Percentiles rank a stretch among this genome's conserved stretches.
Evolutionary conservation across 1,284 basidiomycete genomes (phyloP).

Genomic region (Trametes sp.): DNA sequence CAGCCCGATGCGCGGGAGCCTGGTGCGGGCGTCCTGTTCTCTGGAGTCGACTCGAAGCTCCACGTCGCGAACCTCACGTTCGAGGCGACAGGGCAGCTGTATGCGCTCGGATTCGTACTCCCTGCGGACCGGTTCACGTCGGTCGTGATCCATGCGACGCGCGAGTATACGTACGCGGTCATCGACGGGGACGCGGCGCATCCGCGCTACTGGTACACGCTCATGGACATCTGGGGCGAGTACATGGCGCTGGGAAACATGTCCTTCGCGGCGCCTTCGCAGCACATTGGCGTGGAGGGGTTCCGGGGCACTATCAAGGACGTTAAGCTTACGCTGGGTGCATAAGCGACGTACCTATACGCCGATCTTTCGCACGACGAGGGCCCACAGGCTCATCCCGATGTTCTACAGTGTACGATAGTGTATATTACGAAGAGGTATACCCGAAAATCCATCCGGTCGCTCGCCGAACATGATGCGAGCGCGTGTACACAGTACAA

Average conservation of each 20-base stretch:
- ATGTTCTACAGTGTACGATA: neutral
- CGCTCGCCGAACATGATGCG: no score
- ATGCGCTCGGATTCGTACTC: constrained; percentile 44
- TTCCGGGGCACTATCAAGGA: constrained; percentile 39
- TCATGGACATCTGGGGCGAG: constrained; percentile 50
- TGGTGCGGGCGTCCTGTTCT: constrained; percentile 42
- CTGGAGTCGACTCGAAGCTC: constrained; percentile 47
- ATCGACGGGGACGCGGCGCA: constrained; percentile 37
- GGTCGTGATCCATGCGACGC: constrained; percentile 48
- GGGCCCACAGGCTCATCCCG: no score
- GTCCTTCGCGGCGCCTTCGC: constrained; percentile 54
- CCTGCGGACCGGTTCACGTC: constrained; percentile 41
- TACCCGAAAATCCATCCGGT: no score
- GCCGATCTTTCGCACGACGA: neutral
- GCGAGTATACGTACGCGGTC: constrained; percentile 46
- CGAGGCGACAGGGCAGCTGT: constrained; percentile 47
- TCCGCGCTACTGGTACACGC: constrained; percentile 46
- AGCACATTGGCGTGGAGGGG: constrained; percentile 43
- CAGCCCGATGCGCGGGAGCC: constrained; percentile 30
- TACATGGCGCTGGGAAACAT: constrained; percentile 50
- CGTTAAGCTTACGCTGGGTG: constrained; percentile 30
- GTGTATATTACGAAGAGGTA: no score
- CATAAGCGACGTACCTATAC: neutral
- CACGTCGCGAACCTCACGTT: constrained; percentile 50
- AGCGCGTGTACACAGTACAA: constrained; percentile 4